These are phyloP conservation scores for Tetrahymena thermophila DNA, from an alignment of 73 alveolate genomes.

Conservation along the genomic window DNA sequence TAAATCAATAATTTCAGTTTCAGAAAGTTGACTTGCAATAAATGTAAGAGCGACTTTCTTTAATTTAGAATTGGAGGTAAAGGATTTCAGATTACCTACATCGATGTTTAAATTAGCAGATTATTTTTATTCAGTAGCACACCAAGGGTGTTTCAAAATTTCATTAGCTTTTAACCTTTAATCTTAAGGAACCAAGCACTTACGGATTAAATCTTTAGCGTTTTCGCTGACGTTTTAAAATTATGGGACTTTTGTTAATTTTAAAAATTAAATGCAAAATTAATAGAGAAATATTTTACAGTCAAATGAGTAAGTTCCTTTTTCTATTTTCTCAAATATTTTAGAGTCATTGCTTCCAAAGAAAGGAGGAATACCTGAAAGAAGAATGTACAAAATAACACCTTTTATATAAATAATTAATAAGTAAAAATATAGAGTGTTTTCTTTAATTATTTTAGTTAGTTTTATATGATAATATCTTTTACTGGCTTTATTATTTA, in stretches of 20 bases:
- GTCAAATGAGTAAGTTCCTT: constrained; percentile 47
- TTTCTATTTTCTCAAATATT: constrained; percentile 45
- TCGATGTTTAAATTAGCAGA: constrained; percentile 16
- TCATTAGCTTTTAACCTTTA: constrained; percentile 49
- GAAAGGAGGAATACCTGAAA: constrained; percentile 68
- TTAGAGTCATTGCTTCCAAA: constrained; percentile 61
- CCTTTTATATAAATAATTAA: constrained; percentile 5
- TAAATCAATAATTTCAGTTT: constrained; percentile 37
- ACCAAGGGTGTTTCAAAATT: constrained; percentile 51
- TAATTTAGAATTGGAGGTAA: constrained; percentile 30
- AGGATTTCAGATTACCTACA: constrained; percentile 13
- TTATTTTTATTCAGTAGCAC: neutral
- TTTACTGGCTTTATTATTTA: neutral
- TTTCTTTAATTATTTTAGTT: neutral
- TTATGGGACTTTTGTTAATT: constrained; percentile 6
- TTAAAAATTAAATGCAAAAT: neutral
- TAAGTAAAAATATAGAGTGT: too few species aligned
- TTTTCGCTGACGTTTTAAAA: constrained; percentile 28
- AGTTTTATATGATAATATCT: neutral
- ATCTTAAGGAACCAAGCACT: constrained; percentile 43
- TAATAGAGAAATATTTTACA: neutral
- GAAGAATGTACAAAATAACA: constrained; percentile 53
- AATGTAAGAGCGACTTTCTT: constrained; percentile 49
- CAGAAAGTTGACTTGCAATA: constrained; percentile 46
- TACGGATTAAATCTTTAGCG: constrained; percentile 57